Evolutionary conservation across 78 protist genomes (phyloP), one percentile per base, ranked within the genome.

Genomic region (Polysphondylium violaceum): DNA sequence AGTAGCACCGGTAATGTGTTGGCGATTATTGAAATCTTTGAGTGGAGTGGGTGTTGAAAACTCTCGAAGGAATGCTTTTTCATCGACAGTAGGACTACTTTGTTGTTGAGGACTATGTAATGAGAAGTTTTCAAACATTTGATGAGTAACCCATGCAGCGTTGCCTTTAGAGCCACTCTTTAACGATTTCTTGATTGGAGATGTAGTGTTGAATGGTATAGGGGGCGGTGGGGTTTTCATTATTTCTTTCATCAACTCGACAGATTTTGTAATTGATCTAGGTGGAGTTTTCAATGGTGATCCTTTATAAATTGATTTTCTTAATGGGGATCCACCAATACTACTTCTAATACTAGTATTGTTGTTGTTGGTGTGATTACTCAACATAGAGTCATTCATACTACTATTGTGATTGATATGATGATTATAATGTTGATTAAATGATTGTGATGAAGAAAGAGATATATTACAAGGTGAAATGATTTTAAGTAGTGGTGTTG

Each of bases 171-270:
- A n/a, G n/a, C n/a, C n/a, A n/a, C n/a, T n/a, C n/a, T n/a, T n/a
- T n/a, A n/a, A n/a, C n/a, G n/a, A n/a, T n/a, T n/a, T n/a, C n/a
- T n/a, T n/a, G n/a, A n/a, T n/a, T n/a, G n/a, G n/a, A n/a, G n/a
- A n/a, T n/a, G n/a, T n/a, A n/a, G n/a, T n/a, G n/a, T n/a, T n/a
- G n/a, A n/a, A n/a, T n/a, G n/a, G n/a, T n/a, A n/a, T n/a, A n/a
- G n/a, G n/a, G n/a, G n/a, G n/a, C n/a, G 73, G 73, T n/a, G 73
- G 73, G 16, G 73, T 65, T 65, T 65, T 65, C 73, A 65, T 65
- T n/a, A 65, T 65, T 38, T 65, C 73, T 38, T 65, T 65, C 40
- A 65, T n/a, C n/a, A 65, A 21, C 33, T 65, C 73, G 40, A 65
- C 73, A 36, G 73, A 65, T 65, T 65, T 44, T n/a, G 33, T 65